Evolutionary conservation across 2,329 filamentous ascomycete species (phyloP).

Genomic region (Ceratocystis cubensis): DNA sequence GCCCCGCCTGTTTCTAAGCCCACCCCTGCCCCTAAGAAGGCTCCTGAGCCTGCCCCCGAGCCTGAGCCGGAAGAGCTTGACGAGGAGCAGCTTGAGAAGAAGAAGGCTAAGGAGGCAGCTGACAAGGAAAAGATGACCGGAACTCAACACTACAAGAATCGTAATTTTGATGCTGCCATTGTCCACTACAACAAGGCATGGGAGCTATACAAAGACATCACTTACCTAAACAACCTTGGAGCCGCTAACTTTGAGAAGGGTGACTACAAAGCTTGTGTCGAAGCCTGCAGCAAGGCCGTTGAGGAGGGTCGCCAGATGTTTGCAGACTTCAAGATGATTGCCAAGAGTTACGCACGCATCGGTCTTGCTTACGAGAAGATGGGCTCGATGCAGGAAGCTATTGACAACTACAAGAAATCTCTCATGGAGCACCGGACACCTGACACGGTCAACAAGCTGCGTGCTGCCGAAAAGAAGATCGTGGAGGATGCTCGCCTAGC

Average conservation of each 20-base stretch:
- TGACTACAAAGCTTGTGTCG: conserved; percentile 77
- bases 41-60: conserved; percentile 41
- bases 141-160: conserved; percentile 96
- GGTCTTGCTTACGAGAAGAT: conserved; percentile 87
- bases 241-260: conserved; percentile 95
- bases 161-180: conserved; percentile 89
- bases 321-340: conserved; percentile 95
- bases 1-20: conserved; percentile 34
- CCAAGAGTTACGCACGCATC: conserved; percentile 95
- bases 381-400: conserved; percentile 64
- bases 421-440: conserved; percentile 94
- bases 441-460: conserved; percentile 84
- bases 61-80: conserved; percentile 61
- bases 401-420: conserved; percentile 84
- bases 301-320: conserved; percentile 80
- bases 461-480: conserved; percentile 78
- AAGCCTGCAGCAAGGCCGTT: conserved; percentile 74
- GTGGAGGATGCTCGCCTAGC: conserved; percentile 60
- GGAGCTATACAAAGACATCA: conserved; percentile 91
- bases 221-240: conserved; percentile 91
- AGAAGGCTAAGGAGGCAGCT: conserved; percentile 81
- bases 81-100: conserved; percentile 71
- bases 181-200: conserved; percentile 90
- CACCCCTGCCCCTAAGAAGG: conserved; percentile 30
- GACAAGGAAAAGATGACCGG: conserved; percentile 91